Evolutionary conservation across 2,329 filamentous ascomycete genomes (phyloP).

Genomic region (Microdochium nivale): DNA sequence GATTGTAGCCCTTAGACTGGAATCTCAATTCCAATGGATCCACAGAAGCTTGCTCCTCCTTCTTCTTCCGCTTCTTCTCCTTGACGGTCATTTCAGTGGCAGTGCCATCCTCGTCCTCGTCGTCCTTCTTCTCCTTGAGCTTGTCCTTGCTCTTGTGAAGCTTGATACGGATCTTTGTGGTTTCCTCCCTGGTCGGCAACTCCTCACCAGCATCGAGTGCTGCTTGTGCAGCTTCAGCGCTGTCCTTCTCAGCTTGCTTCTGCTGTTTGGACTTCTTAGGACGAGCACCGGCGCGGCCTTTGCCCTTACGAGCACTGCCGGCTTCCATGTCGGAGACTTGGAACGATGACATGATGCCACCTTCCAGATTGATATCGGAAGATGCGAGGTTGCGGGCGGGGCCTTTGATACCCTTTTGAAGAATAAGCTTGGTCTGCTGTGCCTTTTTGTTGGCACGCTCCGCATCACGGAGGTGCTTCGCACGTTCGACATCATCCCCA

Average conservation of each 20-base stretch:
- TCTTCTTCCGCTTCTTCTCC: conserved; percentile 31
- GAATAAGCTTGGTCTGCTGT: conserved; percentile 76
- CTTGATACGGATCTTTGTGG: conserved; percentile 55
- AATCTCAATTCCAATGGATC: conserved; percentile 55
- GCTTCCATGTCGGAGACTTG: conserved; percentile 54
- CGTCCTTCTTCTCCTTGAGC: conserved; percentile 27
- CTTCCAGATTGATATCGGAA: conserved; percentile 73
- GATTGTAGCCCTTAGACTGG: conserved; percentile 87
- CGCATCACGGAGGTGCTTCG: conserved; percentile 74
- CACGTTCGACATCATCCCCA: conserved; percentile 73
- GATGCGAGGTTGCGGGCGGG: conserved; percentile 59
- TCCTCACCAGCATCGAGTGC: conserved; percentile 74
- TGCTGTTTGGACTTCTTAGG: conserved; percentile 88
- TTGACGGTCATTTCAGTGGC: conserved; percentile 25
- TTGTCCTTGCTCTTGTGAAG: conserved; percentile 41
- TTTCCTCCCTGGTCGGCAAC: conserved; percentile 49
- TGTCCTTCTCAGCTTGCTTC: conserved; percentile 72
- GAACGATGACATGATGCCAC: conserved; percentile 79
- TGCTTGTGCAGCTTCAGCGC: conserved; percentile 80
- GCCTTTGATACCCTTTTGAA: conserved; percentile 80
- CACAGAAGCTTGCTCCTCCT: conserved; percentile 18
- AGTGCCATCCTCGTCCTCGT: conserved; percentile 30
- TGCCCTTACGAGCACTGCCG: conserved; percentile 35
- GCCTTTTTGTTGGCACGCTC: conserved; percentile 90
- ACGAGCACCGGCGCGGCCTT: conserved; percentile 52